Evolutionary conservation across 2,329 filamentous ascomycete genomes (phyloP).

Genomic region (Coniochaeta sp.): DNA sequence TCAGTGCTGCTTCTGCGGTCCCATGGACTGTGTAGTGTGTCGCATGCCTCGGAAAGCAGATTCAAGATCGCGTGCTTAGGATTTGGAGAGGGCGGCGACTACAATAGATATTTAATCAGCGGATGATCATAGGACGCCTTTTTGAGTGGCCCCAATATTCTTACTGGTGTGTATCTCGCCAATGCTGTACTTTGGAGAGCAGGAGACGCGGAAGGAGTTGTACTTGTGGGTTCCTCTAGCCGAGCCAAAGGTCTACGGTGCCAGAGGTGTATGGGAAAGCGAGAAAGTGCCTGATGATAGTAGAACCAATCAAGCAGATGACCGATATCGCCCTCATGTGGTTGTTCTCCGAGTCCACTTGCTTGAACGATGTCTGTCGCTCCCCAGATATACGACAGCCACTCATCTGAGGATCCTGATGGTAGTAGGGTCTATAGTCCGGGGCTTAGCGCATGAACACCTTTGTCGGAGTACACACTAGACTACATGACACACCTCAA

Average conservation of each 20-base stretch:
- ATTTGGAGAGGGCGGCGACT: slow-evolving; percentile 7
- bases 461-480: neutral
- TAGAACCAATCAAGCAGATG: slow-evolving; percentile 19
- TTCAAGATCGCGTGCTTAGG: slow-evolving; percentile 11
- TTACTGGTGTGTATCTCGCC: neutral
- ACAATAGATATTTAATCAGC: neutral
- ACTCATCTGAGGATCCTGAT: slow-evolving; percentile 17
- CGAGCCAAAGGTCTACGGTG: slow-evolving; percentile 4
- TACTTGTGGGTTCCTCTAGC: neutral
- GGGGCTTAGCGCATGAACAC: neutral
- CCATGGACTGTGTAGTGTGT: slow-evolving; percentile 12
- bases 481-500: slow-evolving; percentile 15
- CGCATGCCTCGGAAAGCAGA: slow-evolving; percentile 14
- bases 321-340: slow-evolving; percentile 3
- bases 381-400: slow-evolving; percentile 18
- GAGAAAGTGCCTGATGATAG: slow-evolving; percentile 19
- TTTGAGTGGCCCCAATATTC: neutral
- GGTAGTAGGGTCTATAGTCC: slow-evolving; percentile 13
- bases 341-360: slow-evolving; percentile 5
- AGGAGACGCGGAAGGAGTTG: neutral
- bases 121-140: neutral
- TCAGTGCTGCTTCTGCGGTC: slow-evolving; percentile 10
- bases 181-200: neutral
- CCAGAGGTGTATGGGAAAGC: slow-evolving; percentile 20
- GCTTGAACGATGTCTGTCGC: slow-evolving; percentile 12